phyloP scores from a whole-genome alignment of 768 basidiomycete genomes.

The Pisolithus sp. region DNA sequence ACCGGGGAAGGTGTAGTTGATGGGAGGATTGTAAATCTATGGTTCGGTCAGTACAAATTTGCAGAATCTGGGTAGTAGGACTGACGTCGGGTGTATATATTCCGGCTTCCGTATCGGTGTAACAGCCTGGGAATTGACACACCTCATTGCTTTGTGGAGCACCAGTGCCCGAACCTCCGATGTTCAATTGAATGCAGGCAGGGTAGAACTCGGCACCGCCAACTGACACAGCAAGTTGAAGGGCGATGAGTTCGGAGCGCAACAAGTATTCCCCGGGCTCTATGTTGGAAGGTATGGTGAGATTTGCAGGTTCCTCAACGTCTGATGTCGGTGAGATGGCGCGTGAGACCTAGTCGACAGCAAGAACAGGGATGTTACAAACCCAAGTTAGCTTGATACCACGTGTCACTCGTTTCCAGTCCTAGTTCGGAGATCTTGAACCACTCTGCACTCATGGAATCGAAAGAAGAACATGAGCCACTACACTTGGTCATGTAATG shows the following conservation, averaged over 20 bases:
- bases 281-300: conserved; percentile 45
- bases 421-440: conserved; percentile 64
- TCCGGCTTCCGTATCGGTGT: conserved; percentile 62
- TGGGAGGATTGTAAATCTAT: conserved; percentile 26
- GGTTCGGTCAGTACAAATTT: not conserved
- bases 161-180: conserved; percentile 23
- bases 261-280: conserved; percentile 66
- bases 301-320: conserved; percentile 31
- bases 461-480: conserved; percentile 51
- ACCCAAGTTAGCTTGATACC: conserved; percentile 50
- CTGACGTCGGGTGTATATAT: conserved; percentile 48
- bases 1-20: conserved; percentile 48
- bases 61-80: not conserved
- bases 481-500: conserved; percentile 67
- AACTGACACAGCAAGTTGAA: conserved; percentile 50
- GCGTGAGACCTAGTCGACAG: not conserved
- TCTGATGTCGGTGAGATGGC: conserved; percentile 17
- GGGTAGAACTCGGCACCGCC: conserved; percentile 49
- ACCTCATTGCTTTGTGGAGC: conserved; percentile 25
- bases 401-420: conserved; percentile 29
- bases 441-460: conserved; percentile 55
- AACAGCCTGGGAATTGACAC: conserved; percentile 65
- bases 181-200: conserved; percentile 23
- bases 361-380: conserved; percentile 17
- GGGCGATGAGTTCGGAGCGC: conserved; percentile 73